Percentiles rank a stretch among this genome's conserved stretches.
These are phyloP conservation scores for Talaromyces adpressus DNA, from an alignment of 495 filamentous ascomycete species.

Conservation along the genomic window DNA sequence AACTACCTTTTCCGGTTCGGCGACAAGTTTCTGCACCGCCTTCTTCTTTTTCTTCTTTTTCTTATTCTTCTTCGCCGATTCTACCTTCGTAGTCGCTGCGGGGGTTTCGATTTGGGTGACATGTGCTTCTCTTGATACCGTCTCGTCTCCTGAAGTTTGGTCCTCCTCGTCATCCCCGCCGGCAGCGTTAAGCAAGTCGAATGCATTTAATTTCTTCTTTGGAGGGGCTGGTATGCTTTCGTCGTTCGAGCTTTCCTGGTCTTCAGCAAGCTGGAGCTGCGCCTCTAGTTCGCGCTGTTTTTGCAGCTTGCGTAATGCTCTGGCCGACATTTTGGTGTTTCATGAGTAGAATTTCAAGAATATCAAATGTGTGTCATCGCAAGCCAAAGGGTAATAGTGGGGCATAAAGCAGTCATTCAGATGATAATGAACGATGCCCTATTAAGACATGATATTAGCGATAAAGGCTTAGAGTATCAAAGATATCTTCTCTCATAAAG, in stretches of 20 bases:
- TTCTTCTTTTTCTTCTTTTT: slow-evolving; percentile 44
- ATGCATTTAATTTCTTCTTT: slow-evolving; percentile 42
- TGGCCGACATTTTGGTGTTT: slow-evolving; percentile 58
- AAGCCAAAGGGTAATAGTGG: not conserved
- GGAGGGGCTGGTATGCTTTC: slow-evolving; percentile 25
- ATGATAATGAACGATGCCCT: not conserved
- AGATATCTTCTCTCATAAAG: not conserved
- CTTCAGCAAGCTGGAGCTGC: slow-evolving; percentile 40
- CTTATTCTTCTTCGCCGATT: slow-evolving; percentile 29
- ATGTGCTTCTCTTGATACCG: slow-evolving; percentile 17
- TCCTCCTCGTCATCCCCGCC: slow-evolving; percentile 37
- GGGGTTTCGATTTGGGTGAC: slow-evolving; percentile 6
- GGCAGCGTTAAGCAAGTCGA: slow-evolving; percentile 45
- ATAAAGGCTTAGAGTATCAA: not conserved
- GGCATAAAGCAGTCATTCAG: not conserved
- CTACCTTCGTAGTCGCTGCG: slow-evolving; percentile 13
- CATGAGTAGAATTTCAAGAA: not conserved
- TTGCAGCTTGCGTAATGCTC: slow-evolving; percentile 72
- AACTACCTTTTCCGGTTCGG: slow-evolving; percentile 1
- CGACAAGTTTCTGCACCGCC: slow-evolving; percentile 5
- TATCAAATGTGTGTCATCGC: not conserved
- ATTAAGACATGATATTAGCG: not conserved
- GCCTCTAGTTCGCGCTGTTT: slow-evolving; percentile 56
- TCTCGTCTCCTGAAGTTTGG: slow-evolving; percentile 26
- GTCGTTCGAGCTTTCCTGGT: slow-evolving; percentile 45